A percentile compares a stretch with the other conserved stretches of the same genome.
Evolutionary conservation across 2,329 filamentous ascomycete genomes (phyloP).

Genomic region (Hypoxylon sp.): DNA sequence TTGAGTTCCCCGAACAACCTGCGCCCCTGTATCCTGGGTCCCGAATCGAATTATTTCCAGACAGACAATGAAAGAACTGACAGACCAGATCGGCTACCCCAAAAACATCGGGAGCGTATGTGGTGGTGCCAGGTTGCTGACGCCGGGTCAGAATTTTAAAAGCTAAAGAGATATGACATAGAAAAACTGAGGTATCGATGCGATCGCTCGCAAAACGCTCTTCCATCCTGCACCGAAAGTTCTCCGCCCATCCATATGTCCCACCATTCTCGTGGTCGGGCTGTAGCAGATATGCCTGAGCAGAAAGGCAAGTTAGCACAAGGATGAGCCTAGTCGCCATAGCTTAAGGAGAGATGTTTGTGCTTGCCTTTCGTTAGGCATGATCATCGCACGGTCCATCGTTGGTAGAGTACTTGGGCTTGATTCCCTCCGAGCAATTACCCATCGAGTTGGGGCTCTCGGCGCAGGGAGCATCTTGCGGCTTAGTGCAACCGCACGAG

Average conservation of each 20-base stretch:
- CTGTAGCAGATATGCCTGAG: conserved; percentile 1
- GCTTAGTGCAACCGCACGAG: conserved; percentile 42
- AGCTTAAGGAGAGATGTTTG: not conserved
- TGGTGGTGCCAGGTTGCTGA: conserved; percentile 21
- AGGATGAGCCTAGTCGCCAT: not conserved
- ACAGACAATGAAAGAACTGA: conserved; percentile 29
- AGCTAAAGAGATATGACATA: conserved; percentile 31
- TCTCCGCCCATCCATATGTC: conserved; percentile 26
- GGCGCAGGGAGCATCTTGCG: conserved; percentile 30
- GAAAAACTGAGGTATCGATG: conserved; percentile 39
- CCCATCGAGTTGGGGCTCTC: conserved; percentile 32
- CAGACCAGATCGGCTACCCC: conserved; percentile 9
- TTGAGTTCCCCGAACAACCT: conserved; percentile 15
- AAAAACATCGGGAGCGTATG: conserved; percentile 18
- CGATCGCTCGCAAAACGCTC: conserved; percentile 50
- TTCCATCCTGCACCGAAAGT: conserved; percentile 39
- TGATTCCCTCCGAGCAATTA: conserved; percentile 14
- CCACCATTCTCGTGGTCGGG: conserved; percentile 15
- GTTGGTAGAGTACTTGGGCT: not conserved
- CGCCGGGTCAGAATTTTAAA: conserved; percentile 33
- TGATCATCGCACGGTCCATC: conserved; percentile 28
- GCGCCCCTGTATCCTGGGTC: conserved; percentile 16
- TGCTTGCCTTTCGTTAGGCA: conserved; percentile 25
- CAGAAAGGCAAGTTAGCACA: conserved; percentile 23
- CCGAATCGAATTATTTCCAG: conserved; percentile 36